A percentile compares a stretch with the other conserved stretches of the same genome.
Evolutionary conservation across 768 basidiomycete genomes (phyloP).

Genomic region (Naganishia vishniacii): DNA sequence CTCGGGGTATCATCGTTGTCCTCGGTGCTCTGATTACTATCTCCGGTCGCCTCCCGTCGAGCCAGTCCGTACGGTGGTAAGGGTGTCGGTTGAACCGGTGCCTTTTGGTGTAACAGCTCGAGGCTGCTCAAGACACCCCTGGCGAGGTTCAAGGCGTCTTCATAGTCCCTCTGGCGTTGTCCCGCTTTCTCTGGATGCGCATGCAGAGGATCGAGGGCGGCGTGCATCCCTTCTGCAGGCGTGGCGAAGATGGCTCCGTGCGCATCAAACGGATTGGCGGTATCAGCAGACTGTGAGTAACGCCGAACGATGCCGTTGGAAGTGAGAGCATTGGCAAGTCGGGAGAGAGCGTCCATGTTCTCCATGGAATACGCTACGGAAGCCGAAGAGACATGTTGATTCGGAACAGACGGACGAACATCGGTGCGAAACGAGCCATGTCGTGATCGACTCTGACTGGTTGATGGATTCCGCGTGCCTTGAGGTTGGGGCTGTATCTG

Average conservation of each 20-base stretch:
- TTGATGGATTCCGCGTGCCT: background rate
- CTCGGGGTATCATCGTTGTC: constrained; percentile 4
- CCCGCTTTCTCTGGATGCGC: background rate
- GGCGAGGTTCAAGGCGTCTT: background rate
- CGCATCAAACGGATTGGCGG: background rate
- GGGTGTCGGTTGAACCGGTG: background rate
- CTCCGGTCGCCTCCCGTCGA: background rate
- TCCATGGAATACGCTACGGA: constrained; percentile 8
- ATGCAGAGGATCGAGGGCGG: background rate
- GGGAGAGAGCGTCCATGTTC: constrained; percentile 8
- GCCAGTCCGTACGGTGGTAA: background rate
- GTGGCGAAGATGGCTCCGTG: background rate
- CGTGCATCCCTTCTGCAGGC: background rate
- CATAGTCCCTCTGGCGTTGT: background rate
- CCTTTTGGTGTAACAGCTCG: background rate
- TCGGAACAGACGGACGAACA: background rate
- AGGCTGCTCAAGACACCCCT: background rate
- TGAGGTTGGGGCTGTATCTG: too few species aligned
- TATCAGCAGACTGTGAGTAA: background rate
- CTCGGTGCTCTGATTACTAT: background rate
- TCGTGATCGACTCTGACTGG: constrained; percentile 2
- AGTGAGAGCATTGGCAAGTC: constrained; percentile 6
- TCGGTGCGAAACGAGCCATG: constrained; percentile 1
- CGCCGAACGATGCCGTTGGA: background rate
- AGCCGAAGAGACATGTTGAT: background rate